Conservation (phyloP, 108 stramenopile genomes). For the Fragilariopsis cylindrus region DNA sequence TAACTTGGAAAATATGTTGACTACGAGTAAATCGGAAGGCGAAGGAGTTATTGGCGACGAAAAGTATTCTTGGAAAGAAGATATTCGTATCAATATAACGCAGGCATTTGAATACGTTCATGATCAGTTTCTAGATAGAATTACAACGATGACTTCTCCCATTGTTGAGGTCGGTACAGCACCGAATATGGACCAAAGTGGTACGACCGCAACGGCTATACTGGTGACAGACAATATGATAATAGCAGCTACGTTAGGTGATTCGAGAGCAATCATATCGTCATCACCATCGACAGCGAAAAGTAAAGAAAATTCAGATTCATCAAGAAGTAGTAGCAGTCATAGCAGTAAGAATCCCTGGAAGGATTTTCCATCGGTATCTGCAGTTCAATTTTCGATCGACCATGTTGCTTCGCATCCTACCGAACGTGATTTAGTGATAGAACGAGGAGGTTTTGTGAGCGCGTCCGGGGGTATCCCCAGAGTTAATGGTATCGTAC, state of each 20-base stretch:
- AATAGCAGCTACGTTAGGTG: slow-evolving; percentile 88
- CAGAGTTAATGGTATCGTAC: slow-evolving; percentile 80
- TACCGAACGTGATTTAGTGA: slow-evolving; percentile 55
- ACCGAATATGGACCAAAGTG: slow-evolving; percentile 78
- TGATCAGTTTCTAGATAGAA: slow-evolving; percentile 53
- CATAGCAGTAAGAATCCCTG: neutral
- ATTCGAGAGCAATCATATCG: slow-evolving; percentile 87
- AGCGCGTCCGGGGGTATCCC: slow-evolving; percentile 56
- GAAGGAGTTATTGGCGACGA: slow-evolving; percentile 6
- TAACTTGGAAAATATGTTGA: slow-evolving; percentile 13
- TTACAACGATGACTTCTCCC: slow-evolving; percentile 39
- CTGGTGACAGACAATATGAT: slow-evolving; percentile 65
- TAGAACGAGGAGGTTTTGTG: slow-evolving; percentile 69
- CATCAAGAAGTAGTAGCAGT: neutral
- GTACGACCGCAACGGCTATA: slow-evolving; percentile 79
- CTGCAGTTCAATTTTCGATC: slow-evolving; percentile 71
- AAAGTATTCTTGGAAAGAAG: slow-evolving; percentile 44
- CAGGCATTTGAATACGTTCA: slow-evolving; percentile 66
- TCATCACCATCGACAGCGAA: slow-evolving; percentile 30
- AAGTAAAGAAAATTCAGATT: neutral
- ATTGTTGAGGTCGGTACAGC: slow-evolving; percentile 78
- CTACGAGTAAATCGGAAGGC: neutral
- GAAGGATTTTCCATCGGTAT: slow-evolving; percentile 14
- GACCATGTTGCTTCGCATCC: slow-evolving; percentile 86
- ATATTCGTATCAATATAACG: slow-evolving; percentile 38